These are phyloP conservation scores for Phaseolus coccineus DNA, from an alignment of 331 rosid species.

Conservation along the genomic window DNA sequence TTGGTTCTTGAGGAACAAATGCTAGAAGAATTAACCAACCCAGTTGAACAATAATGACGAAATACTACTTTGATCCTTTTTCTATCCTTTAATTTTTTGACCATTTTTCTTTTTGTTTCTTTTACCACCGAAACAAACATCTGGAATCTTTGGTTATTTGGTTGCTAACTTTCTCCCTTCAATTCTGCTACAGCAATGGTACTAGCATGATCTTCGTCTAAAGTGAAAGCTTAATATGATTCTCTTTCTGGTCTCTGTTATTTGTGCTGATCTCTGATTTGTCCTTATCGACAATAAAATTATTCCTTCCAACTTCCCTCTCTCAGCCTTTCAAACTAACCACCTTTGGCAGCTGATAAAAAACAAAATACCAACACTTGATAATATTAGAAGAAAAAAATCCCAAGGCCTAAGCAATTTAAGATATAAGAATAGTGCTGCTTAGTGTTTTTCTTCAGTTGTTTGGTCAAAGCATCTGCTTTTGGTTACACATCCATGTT, in stretches of 20 bases:
- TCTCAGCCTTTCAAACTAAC: slow-evolving; percentile 27
- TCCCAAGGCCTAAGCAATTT: too few relatives aligned
- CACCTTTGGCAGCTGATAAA: background rate
- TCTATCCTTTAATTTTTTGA: slow-evolving; percentile 16
- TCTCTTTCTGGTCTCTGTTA: slow-evolving; percentile 38
- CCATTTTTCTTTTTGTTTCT: slow-evolving; percentile 50
- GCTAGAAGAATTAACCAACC: slow-evolving; percentile 37
- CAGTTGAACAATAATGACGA: slow-evolving; percentile 42
- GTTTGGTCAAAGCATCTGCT: background rate
- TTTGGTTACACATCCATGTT: background rate
- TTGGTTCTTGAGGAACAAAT: slow-evolving; percentile 35
- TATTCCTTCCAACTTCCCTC: slow-evolving; percentile 39
- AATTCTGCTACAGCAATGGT: slow-evolving; percentile 39
- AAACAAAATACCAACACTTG: too few relatives aligned
- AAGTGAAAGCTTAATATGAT: slow-evolving; percentile 42
- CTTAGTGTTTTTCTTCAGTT: too few relatives aligned
- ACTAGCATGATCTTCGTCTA: slow-evolving; percentile 37
- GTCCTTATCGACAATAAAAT: slow-evolving; percentile 21
- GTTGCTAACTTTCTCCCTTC: slow-evolving; percentile 39
- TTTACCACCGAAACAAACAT: slow-evolving; percentile 51
- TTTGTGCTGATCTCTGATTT: slow-evolving; percentile 24
- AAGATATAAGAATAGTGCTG: too few relatives aligned
- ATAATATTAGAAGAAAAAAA: too few relatives aligned
- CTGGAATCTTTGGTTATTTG: slow-evolving; percentile 51
- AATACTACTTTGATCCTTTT: slow-evolving; percentile 29